Evolutionary conservation across 2,329 filamentous ascomycete species (phyloP), one percentile per base, ranked within the genome.

Genomic region (Arthrobotrys sphaeroides): DNA sequence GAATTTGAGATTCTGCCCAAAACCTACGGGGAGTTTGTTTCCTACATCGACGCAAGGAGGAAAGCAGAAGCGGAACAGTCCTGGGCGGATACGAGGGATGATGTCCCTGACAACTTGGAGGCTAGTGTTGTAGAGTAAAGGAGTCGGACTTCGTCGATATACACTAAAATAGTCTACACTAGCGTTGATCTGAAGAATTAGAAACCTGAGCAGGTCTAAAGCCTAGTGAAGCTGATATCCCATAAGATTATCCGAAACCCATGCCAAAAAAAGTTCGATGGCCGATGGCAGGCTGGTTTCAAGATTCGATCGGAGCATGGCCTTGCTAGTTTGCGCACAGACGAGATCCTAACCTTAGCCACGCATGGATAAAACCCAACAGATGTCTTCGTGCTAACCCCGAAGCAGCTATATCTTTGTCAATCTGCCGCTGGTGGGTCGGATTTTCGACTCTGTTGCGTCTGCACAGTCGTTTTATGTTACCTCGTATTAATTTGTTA

Each of bases 1-100:
- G 86, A 90, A 78, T 84, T 91, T 49, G 86, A 88, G 79, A 87
- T 91, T 18, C 88, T 91, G 84, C 90, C 90, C 31, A 83, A 68
- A 80, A 81, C 83, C 1, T 84, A 84, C 77, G 80, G 83, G 62
- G 83, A 84, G 77, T 83, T 83, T 77, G 83, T 85, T 81, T 82
- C 82, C 79, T 85, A 84, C 66, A 81, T 85, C 42, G 84, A 84
- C 53, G 84, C 83, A 0, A 81, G 83, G 26, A 80, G 83, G 47
- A 82, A 84, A 38, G 83, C 79, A 18, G 73, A 78, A 18, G 67
- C 73, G 20, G 73, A 69, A 28, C 36, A 16, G 20, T 57, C 64
- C 7, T 75, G 72, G 72, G 20, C 47, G 16, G 72, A 75, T 33
- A 75, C 72, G 6, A 64, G 38, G 36, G 72, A 75, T n/a, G 72